phyloP scores from a whole-genome alignment of 805 yeast genomes.

The Starmerella bombi region DNA sequence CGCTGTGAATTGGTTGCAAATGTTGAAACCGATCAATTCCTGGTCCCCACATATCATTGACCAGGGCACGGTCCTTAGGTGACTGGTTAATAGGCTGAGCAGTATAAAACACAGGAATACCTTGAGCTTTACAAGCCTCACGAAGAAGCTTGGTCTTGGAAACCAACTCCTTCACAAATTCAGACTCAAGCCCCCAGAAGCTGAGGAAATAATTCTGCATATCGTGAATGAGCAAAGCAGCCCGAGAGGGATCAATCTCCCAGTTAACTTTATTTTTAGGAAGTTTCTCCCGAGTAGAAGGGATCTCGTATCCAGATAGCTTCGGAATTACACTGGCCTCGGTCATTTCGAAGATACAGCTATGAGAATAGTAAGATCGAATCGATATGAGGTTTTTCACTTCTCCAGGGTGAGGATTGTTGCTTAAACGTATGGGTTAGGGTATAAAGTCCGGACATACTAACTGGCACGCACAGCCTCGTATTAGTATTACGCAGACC shows the following conservation, averaged over 20 bases:
- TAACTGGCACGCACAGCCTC: too few species aligned
- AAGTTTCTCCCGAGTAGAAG: conserved; percentile 1
- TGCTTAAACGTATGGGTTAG: too few species aligned
- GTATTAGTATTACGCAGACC: too few species aligned
- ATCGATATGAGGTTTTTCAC: not conserved
- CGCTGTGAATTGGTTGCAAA: conserved; percentile 1
- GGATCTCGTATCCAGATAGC: conserved; percentile 5
- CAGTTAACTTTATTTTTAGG: conserved; percentile 11
- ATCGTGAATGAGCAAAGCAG: conserved; percentile 14
- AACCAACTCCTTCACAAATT: conserved; percentile 5
- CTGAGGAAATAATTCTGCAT: conserved; percentile 16
- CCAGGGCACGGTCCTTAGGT: conserved; percentile 12
- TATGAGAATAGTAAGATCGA: too few species aligned
- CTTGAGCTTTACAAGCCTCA: conserved; percentile 7
- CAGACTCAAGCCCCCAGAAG: conserved; percentile 14
- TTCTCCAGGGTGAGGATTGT: too few species aligned
- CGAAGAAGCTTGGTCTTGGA: conserved; percentile 2
- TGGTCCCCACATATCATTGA: conserved; percentile 14
- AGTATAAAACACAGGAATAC: conserved; percentile 15
- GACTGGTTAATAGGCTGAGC: conserved; percentile 14
- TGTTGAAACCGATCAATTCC: conserved; percentile 11
- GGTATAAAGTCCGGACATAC: too few species aligned
- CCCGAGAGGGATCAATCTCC: conserved; percentile 11
- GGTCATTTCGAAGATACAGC: too few species aligned
- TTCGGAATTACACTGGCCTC: conserved; percentile 11